Evolutionary conservation across 176 grass and related monocot genomes (phyloP), one percentile per base, ranked within the genome.

Genomic region (Poa pratensis): DNA sequence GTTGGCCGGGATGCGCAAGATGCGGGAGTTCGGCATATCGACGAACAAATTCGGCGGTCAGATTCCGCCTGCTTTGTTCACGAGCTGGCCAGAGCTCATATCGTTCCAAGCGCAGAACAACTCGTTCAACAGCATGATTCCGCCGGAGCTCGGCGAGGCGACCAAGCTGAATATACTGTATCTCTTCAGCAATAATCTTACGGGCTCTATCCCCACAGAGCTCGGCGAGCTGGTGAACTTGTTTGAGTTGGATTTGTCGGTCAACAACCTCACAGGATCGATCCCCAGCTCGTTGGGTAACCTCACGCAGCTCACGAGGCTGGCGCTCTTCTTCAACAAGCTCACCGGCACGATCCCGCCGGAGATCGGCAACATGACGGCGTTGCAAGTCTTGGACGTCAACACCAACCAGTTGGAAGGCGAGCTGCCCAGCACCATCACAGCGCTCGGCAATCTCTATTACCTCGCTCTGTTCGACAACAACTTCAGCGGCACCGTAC

Each of bases 331-430:
- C 90, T 84, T 77, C 92, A 97, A 97, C 64, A 2, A 20, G 9
- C 88, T 97, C 34, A 92, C 42, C 26, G 94, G 90, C 67, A 5
- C 49, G 2, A 85, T 97, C 39, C 92, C 94, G 9, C 58, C 6
- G 23, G 89, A 88, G 65, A 88, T 94, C 3, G 89, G 94, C 51
- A 88, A 92, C 82, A 88, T 97, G 87, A 78, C 86, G 32, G 43
- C 83, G 49, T 23, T 97, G 77, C 43, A 27, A 45, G 32, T 4
- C 34, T 20, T 97, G 58, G 92, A 94, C 62, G 30, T 94, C 61
- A 94, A 84, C 79, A 92, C 86, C 59, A 97, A 97, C 87, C 0
- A 18, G 0, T 55, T 97, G 66, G 72, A 94, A 64, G 94, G 94
- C 10, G 75, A 87, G 67, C 61, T 97, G 53, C 90, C 94, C 0